Conservation (phyloP, 371 early-diverging fungal species). For the Mitosporidium daphniae region DNA sequence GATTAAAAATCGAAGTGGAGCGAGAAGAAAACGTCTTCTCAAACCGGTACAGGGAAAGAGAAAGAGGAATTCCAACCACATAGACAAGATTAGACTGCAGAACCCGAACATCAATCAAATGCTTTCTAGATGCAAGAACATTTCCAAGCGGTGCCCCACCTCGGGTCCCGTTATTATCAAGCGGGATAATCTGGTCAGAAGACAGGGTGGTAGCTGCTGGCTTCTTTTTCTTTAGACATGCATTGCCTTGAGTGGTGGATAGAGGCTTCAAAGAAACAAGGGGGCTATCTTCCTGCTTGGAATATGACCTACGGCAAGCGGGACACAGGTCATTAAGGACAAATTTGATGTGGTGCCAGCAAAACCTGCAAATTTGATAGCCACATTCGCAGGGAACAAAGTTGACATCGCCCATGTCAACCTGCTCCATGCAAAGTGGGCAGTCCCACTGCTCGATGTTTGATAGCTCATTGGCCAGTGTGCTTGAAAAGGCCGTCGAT, state of each 20-base stretch:
- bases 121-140: conserved; percentile 14
- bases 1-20: not conserved
- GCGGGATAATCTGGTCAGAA: not conserved
- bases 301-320: conserved; percentile 25
- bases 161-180: not conserved
- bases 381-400: conserved; percentile 83
- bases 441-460: conserved; percentile 12
- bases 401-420: conserved; percentile 56
- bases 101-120: conserved; percentile 52
- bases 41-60: conserved; percentile 1
- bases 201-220: conserved; percentile 9
- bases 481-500: too few relatives aligned
- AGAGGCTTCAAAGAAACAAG: not conserved
- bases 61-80: conserved; percentile 27
- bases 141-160: not conserved
- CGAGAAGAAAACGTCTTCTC: not conserved
- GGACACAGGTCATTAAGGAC: conserved; percentile 61
- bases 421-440: conserved; percentile 82
- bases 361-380: conserved; percentile 94
- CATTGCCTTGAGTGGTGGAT: conserved; percentile 10
- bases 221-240: conserved; percentile 11
- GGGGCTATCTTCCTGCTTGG: conserved; percentile 22
- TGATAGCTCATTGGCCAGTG: too few relatives aligned
- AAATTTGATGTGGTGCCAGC: conserved; percentile 75
- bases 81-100: conserved; percentile 75